Evolutionary conservation across 2,329 filamentous ascomycete species (phyloP).

Genomic region (Claviceps quebecensis): DNA sequence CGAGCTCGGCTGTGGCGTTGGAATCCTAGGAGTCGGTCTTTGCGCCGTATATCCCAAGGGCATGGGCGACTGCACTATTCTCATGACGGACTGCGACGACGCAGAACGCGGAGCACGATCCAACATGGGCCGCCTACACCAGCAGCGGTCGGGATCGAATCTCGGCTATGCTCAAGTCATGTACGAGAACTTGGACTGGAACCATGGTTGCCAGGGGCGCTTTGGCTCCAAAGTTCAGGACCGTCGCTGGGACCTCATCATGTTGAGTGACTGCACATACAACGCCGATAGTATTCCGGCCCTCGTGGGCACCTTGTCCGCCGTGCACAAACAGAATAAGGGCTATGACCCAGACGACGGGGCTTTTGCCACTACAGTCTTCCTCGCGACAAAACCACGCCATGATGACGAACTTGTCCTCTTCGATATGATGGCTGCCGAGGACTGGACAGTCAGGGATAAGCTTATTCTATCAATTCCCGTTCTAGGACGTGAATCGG

Average conservation of each 20-base stretch:
- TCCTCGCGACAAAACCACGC: slow-evolving; percentile 42
- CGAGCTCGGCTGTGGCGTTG: slow-evolving; percentile 44
- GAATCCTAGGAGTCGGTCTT: slow-evolving; percentile 38
- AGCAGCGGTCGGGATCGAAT: slow-evolving; percentile 4
- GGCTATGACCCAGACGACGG: slow-evolving; percentile 9
- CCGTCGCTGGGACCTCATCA: slow-evolving; percentile 35
- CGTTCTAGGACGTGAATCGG: slow-evolving; percentile 27
- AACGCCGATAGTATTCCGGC: slow-evolving; percentile 42
- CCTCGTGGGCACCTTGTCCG: slow-evolving; percentile 37
- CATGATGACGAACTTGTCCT: slow-evolving; percentile 37
- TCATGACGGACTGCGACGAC: slow-evolving; percentile 42
- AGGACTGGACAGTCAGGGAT: slow-evolving; percentile 31
- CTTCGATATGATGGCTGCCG: slow-evolving; percentile 30
- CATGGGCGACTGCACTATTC: slow-evolving; percentile 19
- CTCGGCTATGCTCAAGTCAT: slow-evolving; percentile 16
- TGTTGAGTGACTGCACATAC: slow-evolving; percentile 48
- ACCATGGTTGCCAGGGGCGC: slow-evolving; percentile 29
- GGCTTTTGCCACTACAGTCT: slow-evolving; percentile 25
- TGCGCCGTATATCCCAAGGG: slow-evolving; percentile 20
- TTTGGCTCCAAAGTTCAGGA: slow-evolving; percentile 28
- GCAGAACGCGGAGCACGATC: slow-evolving; percentile 33
- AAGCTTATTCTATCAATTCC: slow-evolving; percentile 30
- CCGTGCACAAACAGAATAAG: slow-evolving; percentile 28
- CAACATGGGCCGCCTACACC: slow-evolving; percentile 28
- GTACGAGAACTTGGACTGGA: slow-evolving; percentile 46